Percentiles rank a stretch among this genome's conserved stretches.
These are phyloP conservation scores for Ceratobasidium sp. DNA, from an alignment of 1,284 basidiomycete species.

Conservation along the genomic window DNA sequence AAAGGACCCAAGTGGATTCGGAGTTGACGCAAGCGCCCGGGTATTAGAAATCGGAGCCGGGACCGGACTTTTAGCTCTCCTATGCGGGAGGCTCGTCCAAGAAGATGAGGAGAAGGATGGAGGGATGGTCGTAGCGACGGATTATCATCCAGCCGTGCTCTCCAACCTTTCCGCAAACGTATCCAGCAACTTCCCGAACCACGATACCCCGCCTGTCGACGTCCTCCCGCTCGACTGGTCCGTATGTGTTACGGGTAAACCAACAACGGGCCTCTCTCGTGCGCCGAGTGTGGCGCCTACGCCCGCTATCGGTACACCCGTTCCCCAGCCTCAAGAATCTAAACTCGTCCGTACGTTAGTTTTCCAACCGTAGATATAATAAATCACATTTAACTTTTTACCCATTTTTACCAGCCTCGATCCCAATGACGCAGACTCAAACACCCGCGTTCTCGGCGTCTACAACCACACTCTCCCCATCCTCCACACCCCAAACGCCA, in stretches of 20 bases:
- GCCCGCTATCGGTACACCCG: slow-evolving; percentile 36
- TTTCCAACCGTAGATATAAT: background rate
- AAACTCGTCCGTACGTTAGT: background rate
- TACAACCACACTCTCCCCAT: slow-evolving; percentile 6
- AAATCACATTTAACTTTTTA: too few relatives aligned
- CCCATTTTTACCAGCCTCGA: background rate
- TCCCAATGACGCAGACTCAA: background rate
- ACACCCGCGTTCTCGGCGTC: slow-evolving; percentile 5
- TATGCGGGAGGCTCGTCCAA: slow-evolving; percentile 67
- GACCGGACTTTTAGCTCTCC: slow-evolving; percentile 86
- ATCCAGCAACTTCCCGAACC: slow-evolving; percentile 66
- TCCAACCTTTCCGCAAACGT: slow-evolving; percentile 80
- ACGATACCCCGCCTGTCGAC: slow-evolving; percentile 56
- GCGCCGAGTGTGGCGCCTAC: slow-evolving; percentile 25
- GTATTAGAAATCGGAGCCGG: slow-evolving; percentile 90
- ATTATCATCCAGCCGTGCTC: slow-evolving; percentile 82
- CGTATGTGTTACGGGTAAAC: slow-evolving; percentile 56
- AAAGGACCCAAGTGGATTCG: slow-evolving; percentile 69
- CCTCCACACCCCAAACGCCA: slow-evolving; percentile 20
- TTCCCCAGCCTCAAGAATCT: background rate
- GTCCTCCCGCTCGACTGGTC: slow-evolving; percentile 78
- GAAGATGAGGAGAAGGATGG: background rate
- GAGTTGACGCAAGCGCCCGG: slow-evolving; percentile 55
- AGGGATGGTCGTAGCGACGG: slow-evolving; percentile 76
- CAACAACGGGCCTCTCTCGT: slow-evolving; percentile 33